Evolutionary conservation across 148 eudicot species (phyloP).

Genomic region (Nyssa sinensis): DNA sequence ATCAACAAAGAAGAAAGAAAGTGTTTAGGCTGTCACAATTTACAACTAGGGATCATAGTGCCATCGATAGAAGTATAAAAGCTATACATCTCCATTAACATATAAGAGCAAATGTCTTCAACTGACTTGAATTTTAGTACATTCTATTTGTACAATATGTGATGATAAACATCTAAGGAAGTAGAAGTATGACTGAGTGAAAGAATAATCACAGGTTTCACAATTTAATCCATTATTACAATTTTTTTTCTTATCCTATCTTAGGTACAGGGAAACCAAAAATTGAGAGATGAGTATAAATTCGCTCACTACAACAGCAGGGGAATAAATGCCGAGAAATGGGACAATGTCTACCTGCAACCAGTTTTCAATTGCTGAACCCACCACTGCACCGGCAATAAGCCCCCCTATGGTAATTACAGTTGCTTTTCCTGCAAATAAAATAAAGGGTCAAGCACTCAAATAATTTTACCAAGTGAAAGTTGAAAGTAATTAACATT

Average conservation of each 20-base stretch:
- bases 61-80: not conserved
- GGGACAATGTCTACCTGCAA: conserved; percentile 98
- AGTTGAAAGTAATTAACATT: not conserved
- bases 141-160: conserved; percentile 59
- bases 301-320: conserved; percentile 88
- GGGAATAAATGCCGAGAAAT: conserved; percentile 82
- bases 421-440: conserved; percentile 82
- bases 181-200: conserved; percentile 30
- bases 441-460: conserved; percentile 3
- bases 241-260: conserved; percentile 39
- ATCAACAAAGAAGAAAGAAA: not conserved
- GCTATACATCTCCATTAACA: not conserved
- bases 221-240: conserved; percentile 8
- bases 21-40: not conserved
- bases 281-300: conserved; percentile 85
- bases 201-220: conserved; percentile 31
- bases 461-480: not conserved
- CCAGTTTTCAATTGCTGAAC: conserved; percentile 95
- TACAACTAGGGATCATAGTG: not conserved
- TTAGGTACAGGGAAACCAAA: conserved; percentile 78
- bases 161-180: conserved; percentile 37
- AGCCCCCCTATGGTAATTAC: conserved; percentile 87
- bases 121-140: conserved; percentile 23
- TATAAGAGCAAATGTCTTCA: conserved; percentile 15
- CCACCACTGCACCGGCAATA: conserved; percentile 86